Evolutionary conservation across 495 filamentous ascomycete genomes (phyloP).

Genomic region (Penicillium alfredii): DNA sequence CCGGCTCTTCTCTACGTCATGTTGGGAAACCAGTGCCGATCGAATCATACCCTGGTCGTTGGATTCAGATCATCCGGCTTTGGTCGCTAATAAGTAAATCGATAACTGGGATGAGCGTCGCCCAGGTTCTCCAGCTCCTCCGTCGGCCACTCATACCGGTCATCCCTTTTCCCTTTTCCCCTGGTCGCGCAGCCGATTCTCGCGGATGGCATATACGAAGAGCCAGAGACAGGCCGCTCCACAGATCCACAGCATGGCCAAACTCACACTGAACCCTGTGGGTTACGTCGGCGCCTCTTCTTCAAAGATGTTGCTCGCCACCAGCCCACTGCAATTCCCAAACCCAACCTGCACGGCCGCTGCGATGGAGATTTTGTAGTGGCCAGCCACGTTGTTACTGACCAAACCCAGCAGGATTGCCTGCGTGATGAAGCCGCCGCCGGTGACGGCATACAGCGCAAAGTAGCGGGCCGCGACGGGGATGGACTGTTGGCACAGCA

Average conservation of each 20-base stretch:
- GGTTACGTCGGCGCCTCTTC: slow-evolving; percentile 43
- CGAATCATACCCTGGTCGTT: no score
- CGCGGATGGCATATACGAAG: slow-evolving; percentile 40
- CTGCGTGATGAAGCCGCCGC: slow-evolving; percentile 41
- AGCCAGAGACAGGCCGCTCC: slow-evolving; percentile 36
- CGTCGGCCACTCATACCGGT: slow-evolving; percentile 33
- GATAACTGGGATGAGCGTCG: slow-evolving; percentile 53
- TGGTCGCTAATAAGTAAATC: slow-evolving; percentile 48
- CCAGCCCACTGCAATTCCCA: slow-evolving; percentile 48
- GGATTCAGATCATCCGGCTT: no score
- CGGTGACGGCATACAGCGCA: slow-evolving; percentile 43
- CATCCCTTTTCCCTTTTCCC: slow-evolving; percentile 48
- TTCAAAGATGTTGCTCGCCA: slow-evolving; percentile 47
- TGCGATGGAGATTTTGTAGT: slow-evolving; percentile 52
- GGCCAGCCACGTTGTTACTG: slow-evolving; percentile 48
- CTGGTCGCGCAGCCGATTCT: slow-evolving; percentile 53
- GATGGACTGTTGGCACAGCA: slow-evolving; percentile 36
- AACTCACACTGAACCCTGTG: slow-evolving; percentile 43
- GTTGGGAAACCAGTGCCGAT: no score
- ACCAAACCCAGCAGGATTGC: slow-evolving; percentile 50
- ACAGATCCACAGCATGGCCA: slow-evolving; percentile 48
- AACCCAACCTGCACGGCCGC: slow-evolving; percentile 48
- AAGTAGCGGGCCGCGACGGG: slow-evolving; percentile 41
- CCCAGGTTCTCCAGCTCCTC: slow-evolving; percentile 52
- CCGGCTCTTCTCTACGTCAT: no score